Base-by-base conservation (phyloP, 1,284 basidiomycete genomes). In the Apiotrichum gamsii region DNA sequence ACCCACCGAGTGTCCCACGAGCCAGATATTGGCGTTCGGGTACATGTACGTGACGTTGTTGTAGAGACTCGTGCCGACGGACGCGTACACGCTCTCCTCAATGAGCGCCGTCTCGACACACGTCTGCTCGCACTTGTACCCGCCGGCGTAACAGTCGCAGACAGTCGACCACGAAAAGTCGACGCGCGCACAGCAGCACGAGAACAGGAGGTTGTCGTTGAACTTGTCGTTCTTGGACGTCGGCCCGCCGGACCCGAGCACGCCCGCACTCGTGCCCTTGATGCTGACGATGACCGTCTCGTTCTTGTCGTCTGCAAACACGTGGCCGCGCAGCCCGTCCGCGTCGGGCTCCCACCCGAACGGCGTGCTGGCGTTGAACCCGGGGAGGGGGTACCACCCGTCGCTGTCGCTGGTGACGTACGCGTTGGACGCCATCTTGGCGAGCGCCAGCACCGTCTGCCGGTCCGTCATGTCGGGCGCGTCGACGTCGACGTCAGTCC, bases 141-240 rank as follows among this genome's bases (percentile, higher is more conserved):
- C 81, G 20, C 86, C 82, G 3, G 82, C 77, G 70, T 87, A 87
- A 70, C 94, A 99, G 50, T 83, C 87, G 70, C 95, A 99, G 5
- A 97, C 94, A 0, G 90, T 81, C 34, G 85, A 82, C 94, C 94
- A 99, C 5, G 87, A 84, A 82, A 90, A 95, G 65, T 89, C 89
- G 20, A 98, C 82, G 16, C 82, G 77, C 0, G 95, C 95, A 70
- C 94, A 99, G 73, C 94, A 99, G 72, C 94, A 99, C 45, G 90
- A 96, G 73, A 97, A 98, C 45, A 97, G 75, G n/a, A 98, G 69
- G 60, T 97, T 97, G 72, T 96, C 91, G 70, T 96, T 97, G 42
- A 86, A 69, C 73, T 89, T 95, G 76, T 97, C 93, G 61, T 93
- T 93, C 74, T 82, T 84, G 1, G 80, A 77, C 13, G 94, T 97